phyloP scores from a whole-genome alignment of 345 rosid species.

The Trapa bicornis region DNA sequence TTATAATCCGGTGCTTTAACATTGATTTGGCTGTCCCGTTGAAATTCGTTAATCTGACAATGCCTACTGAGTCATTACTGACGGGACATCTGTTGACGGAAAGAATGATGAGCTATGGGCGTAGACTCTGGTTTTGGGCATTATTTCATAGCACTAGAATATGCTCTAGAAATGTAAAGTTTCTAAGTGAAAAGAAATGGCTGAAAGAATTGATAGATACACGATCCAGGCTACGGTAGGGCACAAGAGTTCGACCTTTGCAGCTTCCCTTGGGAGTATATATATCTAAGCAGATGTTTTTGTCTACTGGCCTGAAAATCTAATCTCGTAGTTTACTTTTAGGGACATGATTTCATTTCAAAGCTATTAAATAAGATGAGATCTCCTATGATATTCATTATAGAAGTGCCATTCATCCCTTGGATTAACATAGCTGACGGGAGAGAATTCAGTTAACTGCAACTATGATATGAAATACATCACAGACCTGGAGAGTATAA shows the following conservation, averaged over 20 bases:
- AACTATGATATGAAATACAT: neutral
- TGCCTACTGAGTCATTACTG: neutral
- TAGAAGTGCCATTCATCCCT: neutral
- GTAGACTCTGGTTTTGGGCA: neutral
- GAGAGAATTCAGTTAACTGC: neutral
- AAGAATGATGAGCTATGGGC: neutral
- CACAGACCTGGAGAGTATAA: too few species aligned
- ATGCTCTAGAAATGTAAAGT: too few species aligned
- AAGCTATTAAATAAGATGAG: neutral
- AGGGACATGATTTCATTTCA: neutral
- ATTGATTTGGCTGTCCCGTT: neutral
- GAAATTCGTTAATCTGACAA: neutral
- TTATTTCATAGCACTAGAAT: neutral
- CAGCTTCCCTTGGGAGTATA: neutral
- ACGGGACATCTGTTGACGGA: neutral
- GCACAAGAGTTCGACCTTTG: neutral
- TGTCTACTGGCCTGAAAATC: neutral
- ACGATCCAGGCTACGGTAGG: too few species aligned
- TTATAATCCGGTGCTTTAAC: neutral
- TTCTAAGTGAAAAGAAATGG: too few species aligned
- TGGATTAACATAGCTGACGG: neutral
- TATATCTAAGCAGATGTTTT: neutral
- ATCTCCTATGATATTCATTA: neutral
- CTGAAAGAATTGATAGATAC: too few species aligned
- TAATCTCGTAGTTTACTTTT: neutral